Base-by-base conservation (phyloP, 164 flowering plant species). In the Berberis thunbergii region DNA sequence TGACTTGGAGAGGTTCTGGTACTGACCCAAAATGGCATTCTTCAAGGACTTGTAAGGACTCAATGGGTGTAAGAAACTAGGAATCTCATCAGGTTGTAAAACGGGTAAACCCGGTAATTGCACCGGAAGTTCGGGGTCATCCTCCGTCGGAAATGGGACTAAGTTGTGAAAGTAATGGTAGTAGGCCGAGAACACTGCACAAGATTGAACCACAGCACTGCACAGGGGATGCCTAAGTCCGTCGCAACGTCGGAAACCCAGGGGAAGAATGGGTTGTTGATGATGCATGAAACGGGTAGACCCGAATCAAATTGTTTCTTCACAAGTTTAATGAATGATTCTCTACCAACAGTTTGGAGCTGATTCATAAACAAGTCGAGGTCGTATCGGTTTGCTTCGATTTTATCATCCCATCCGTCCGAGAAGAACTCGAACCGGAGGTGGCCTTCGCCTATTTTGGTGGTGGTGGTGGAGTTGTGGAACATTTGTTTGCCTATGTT, bases 191-290 rank as follows among this genome's bases (percentile, higher is more conserved):
- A 83, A 89, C 45, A 82, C 77, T 1, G 96, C 88, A 40, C 79
- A 76, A 4, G 96, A 87, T 41, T 91, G 97, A 6, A 85, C 79
- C 97, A 91, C 6, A 85, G 80, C 60, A 84, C 58, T 8, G 87
- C 92, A 53, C 75, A 69, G 2, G 85, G 91, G 59, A 91, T 64
- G 6, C 78, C 77, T 2, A 81, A 59, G 0, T 60, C 70, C 1
- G 69, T 79, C 1, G 91, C 93, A 2, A 88, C 81, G 57, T 86
- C 97, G 3, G 78, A 69, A 0, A 77, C 96, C 94, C 96, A 91
- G 0, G 97, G 90, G 2, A 88, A 67, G 63, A 91, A 88, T 0
- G 91, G 85, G 69, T 86, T 91, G 69, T 76, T 76, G 60, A 91
- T 74, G n/a, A 89, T 40, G 67, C 89, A 91, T 0, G 89, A 72